Evolutionary conservation across 176 grass and related monocot genomes (phyloP), one percentile per base, ranked within the genome.

Genomic region (bread wheat (Triticum aestivum)): DNA sequence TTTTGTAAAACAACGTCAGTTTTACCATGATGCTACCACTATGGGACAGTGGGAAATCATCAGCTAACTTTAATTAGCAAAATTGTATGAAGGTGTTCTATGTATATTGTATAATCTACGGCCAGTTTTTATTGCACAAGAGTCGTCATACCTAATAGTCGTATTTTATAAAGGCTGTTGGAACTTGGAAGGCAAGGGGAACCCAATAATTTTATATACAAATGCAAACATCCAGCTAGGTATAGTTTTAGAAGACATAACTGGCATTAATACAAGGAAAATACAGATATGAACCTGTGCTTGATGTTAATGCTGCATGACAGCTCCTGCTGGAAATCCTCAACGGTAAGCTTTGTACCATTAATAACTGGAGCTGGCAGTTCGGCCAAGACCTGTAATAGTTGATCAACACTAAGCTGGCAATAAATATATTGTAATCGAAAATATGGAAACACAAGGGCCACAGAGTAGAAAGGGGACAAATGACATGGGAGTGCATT

Each of bases 291-390:
- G 34, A 79, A 99, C 97, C 97, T 99, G 92, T 99, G 97, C 68
- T 91, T 99, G 85, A 99, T 94, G 89, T 99, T 93, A 73, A 99
- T 96, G 76, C 90, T 96, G 85, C 97, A 99, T 65, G 84, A 83
- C 29, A 96, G 51, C 85, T 99, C 97, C 83, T 99, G 97, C 66
- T 84, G 97, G 32, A 99, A 89, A 99, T 97, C 97, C 81, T 99
- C 97, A 32, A 99, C 89, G 20, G 92, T 88, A 75, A 99, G 80
- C 47, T 89, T 91, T 58, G 94, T 93, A 68, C 85, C 97, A 81
- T 89, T 94, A n/a, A 87, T 85, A 85, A 99, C 92, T 86, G 97
- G 90, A 87, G 87, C 87, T 75, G 97, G 94, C 80, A 99, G 92
- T 79, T 91, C 97, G 33, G 80, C 84, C 84, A 99, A 87, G 73